Conservation (phyloP, 2,329 filamentous ascomycete genomes). For the Stemphylium lycopersici region DNA sequence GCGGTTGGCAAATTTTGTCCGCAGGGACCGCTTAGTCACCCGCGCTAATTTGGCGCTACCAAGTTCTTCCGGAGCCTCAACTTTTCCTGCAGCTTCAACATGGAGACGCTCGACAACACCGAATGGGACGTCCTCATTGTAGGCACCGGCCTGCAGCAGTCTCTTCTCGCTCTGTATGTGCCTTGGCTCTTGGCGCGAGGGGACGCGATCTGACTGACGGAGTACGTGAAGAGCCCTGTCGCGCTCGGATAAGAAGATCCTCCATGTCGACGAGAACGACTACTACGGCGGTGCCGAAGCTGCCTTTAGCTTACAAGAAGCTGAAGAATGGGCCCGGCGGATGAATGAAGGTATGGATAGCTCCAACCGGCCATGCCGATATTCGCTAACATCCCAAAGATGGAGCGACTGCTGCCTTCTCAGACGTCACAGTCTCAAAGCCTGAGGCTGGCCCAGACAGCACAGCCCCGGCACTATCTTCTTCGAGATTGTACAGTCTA, state of each 20-base stretch:
- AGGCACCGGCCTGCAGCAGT: conserved; percentile 60
- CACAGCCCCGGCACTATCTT: conserved; percentile 56
- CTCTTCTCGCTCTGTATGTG: conserved; percentile 60
- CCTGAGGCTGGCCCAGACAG: conserved; percentile 28
- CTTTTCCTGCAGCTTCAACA: conserved; percentile 36
- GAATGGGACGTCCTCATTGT: conserved; percentile 61
- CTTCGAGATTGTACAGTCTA: conserved; percentile 78
- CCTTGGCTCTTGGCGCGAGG: conserved; percentile 9
- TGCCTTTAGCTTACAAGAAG: conserved; percentile 82
- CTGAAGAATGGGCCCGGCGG: conserved; percentile 71
- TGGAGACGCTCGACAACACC: conserved; percentile 59
- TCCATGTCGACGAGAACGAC: conserved; percentile 85
- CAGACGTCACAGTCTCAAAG: conserved; percentile 43
- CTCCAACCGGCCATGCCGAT: neutral
- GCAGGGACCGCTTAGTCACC: conserved; percentile 40
- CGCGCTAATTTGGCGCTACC: conserved; percentile 25
- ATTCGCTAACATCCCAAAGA: conserved; percentile 21
- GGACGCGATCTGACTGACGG: conserved; percentile 72
- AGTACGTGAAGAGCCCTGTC: conserved; percentile 81
- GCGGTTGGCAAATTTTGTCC: conserved; percentile 32
- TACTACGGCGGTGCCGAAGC: conserved; percentile 90
- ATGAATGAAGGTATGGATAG: conserved; percentile 41
- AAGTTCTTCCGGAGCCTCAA: conserved; percentile 27
- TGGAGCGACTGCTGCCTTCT: conserved; percentile 29
- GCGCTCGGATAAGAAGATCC: conserved; percentile 85